These are phyloP conservation scores for Paraconiothyrium brasiliense DNA, from an alignment of 2,329 filamentous ascomycete species.

Conservation along the genomic window DNA sequence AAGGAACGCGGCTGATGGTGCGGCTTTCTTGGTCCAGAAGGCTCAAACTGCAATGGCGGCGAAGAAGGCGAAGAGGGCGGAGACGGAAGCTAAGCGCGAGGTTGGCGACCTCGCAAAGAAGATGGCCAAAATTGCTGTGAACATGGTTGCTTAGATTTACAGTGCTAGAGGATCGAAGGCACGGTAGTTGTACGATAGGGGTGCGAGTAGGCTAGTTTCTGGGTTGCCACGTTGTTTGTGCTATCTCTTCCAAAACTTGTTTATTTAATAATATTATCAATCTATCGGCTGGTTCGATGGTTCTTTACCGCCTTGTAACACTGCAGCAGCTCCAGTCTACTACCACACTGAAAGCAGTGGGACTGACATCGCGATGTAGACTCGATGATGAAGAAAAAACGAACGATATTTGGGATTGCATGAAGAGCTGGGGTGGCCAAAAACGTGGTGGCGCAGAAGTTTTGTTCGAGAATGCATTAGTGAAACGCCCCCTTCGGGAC, in stretches of 20 bases:
- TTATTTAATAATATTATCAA: neutral
- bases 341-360: no score
- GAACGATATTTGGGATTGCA: neutral
- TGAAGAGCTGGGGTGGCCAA: neutral
- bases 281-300: constrained; percentile 11
- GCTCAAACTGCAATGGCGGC: constrained; percentile 38
- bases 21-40: constrained; percentile 38
- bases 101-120: constrained; percentile 14
- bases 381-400: neutral
- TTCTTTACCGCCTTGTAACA: neutral
- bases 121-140: constrained; percentile 24
- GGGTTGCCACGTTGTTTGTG: neutral
- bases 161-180: no score
- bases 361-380: neutral
- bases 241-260: neutral
- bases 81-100: constrained; percentile 17
- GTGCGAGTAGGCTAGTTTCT: neutral
- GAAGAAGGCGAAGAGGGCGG: constrained; percentile 40
- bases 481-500: neutral
- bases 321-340: no score
- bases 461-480: neutral
- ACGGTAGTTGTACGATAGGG: neutral
- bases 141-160: constrained; percentile 21
- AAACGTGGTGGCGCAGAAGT: neutral
- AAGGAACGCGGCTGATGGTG: constrained; percentile 37